A percentile compares a stretch with the other conserved stretches of the same genome.
Evolutionary conservation across 176 grass and related monocot genomes (phyloP).

Genomic region (Carex cristatella): DNA sequence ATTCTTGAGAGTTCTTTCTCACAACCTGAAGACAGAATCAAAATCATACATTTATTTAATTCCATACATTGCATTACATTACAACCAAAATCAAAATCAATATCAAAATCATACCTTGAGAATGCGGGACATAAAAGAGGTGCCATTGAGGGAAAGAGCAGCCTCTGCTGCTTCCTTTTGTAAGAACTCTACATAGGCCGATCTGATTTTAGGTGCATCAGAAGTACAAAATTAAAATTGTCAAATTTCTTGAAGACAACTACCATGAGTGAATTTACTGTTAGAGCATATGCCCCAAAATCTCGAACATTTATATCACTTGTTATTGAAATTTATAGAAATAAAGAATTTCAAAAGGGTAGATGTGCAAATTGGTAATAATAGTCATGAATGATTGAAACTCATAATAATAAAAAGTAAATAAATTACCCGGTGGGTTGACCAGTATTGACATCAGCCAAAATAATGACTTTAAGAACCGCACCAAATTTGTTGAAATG

Average conservation of each 20-base stretch:
- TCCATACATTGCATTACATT: not conserved
- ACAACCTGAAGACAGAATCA: constrained; percentile 46
- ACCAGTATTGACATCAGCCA: constrained; percentile 67
- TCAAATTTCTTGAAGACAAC: not conserved
- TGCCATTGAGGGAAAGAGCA: constrained; percentile 68
- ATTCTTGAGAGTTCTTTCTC: constrained; percentile 55
- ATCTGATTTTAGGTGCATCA: constrained; percentile 29
- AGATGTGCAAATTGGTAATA: not conserved
- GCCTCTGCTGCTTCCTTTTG: constrained; percentile 81
- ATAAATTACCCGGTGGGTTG: constrained; percentile 70
- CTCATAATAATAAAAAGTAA: not conserved
- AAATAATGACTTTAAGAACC: constrained; percentile 75
- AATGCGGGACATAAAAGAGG: constrained; percentile 98
- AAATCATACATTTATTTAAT: not conserved
- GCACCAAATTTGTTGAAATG: constrained; percentile 96
- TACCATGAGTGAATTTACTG: not conserved
- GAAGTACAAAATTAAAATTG: not conserved
- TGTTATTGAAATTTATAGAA: not conserved
- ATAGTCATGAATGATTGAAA: not conserved
- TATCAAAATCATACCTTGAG: constrained; percentile 45
- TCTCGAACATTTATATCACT: not conserved
- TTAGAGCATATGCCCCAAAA: not conserved
- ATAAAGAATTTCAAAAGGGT: not conserved
- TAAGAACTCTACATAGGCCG: constrained; percentile 78
- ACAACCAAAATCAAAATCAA: no score